A percentile compares a stretch with the other conserved stretches of the same genome.
phyloP scores from a whole-genome alignment of 768 basidiomycete genomes.

The Mycena vitilis region DNA sequence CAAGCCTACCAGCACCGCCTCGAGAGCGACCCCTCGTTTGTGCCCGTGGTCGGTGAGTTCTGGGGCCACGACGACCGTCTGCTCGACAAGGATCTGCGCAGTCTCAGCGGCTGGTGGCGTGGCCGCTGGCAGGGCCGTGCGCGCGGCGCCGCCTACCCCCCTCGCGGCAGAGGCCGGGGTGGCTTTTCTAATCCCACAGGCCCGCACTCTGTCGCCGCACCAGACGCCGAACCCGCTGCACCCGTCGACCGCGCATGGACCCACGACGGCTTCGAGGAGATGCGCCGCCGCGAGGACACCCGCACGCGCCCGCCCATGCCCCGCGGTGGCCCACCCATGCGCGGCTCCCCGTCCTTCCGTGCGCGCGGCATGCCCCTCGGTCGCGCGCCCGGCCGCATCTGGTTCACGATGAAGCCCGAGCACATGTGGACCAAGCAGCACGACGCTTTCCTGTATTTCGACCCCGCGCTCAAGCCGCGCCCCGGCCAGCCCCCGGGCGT shows the following conservation, averaged over 20 bases:
- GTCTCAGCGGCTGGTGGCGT: slow-evolving; percentile 90
- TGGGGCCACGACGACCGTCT: slow-evolving; percentile 96
- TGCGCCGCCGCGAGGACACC: slow-evolving; percentile 80
- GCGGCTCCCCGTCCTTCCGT: slow-evolving; percentile 38
- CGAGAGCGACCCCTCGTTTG: slow-evolving; percentile 87
- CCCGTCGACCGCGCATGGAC: slow-evolving; percentile 81
- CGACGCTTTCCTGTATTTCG: slow-evolving; percentile 78
- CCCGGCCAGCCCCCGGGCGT: slow-evolving; percentile 64
- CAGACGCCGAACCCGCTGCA: slow-evolving; percentile 43
- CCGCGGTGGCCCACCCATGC: slow-evolving; percentile 52
- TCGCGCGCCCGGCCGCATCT: slow-evolving; percentile 59
- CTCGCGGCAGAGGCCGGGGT: slow-evolving; percentile 72
- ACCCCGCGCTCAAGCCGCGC: slow-evolving; percentile 68
- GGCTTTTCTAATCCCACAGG: slow-evolving; percentile 45
- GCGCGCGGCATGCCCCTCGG: slow-evolving; percentile 45
- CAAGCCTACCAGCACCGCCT: slow-evolving; percentile 89
- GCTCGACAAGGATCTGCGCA: slow-evolving; percentile 83
- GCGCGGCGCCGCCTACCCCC: slow-evolving; percentile 57
- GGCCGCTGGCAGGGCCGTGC: slow-evolving; percentile 76
- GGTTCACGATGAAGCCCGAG: slow-evolving; percentile 84
- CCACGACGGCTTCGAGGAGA: slow-evolving; percentile 91
- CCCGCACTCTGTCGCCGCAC: slow-evolving; percentile 28
- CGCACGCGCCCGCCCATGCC: slow-evolving; percentile 47
- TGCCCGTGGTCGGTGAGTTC: slow-evolving; percentile 91
- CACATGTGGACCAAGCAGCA: slow-evolving; percentile 87